Evolutionary conservation across 2,329 filamentous ascomycete genomes (phyloP), one percentile per base, ranked within the genome.

Genomic region (Hymenoscyphus repandus): DNA sequence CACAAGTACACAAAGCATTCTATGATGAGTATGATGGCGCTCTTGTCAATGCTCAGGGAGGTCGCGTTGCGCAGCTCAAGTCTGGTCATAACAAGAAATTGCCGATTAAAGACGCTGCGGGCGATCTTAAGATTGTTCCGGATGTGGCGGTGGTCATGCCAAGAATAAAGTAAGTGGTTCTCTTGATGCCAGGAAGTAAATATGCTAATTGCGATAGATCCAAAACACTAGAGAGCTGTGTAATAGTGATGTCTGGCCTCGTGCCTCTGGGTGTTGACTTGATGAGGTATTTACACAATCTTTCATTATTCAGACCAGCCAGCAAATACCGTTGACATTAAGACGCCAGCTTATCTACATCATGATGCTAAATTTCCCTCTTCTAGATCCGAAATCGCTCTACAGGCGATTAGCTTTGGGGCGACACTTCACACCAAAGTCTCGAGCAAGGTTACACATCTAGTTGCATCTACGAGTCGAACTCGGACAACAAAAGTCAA

Each of bases 401-500:
- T 92, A 38, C 95, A 95, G 76, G 86, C 90, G 2, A 84, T 83
- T 64, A 88, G 80, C 62, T 97, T 96, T 64, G 93, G 93, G 17
- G 92, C 89, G 0, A 69, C 77, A 43, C 71, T 85, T 17, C 68
- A 75, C 30, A 74, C 74, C 15, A 64, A 61, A 32, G 74, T 91
- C 6, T 78, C 76, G 1, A 74, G 75, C 31, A 79, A 78, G 49
- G 78, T 88, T 12, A 90, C 87, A 0, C 88, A 91, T 66, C 77
- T 91, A 5, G 85, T 91, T 2, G 83, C 87, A 7, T 85, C 81
- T 46, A 82, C 80, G 15, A 76, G 80, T 13, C 77, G 86, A 20
- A 86, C 86, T 31, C 83, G 91, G 18, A 97, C 93, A 0, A 86
- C 89, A 47, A 99, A 99, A 70, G 90, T 97, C 39, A 85, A 88